These are phyloP conservation scores for Pichia sp. DNA, from an alignment of 1,139 yeast genomes.

Conservation along the genomic window DNA sequence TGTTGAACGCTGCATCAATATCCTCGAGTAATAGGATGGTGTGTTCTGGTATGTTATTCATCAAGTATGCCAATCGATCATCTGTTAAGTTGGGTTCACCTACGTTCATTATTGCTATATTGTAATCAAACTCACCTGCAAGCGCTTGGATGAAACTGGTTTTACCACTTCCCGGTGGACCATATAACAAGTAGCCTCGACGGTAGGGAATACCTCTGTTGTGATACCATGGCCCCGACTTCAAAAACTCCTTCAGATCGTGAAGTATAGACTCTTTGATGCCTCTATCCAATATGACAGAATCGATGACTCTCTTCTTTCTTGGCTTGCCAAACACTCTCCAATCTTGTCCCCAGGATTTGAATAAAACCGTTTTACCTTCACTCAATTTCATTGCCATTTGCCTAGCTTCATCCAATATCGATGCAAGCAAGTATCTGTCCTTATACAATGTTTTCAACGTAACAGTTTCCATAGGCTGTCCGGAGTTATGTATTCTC, in stretches of 20 bases:
- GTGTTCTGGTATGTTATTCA: conserved; percentile 94
- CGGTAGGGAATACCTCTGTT: conserved; percentile 96
- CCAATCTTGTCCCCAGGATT: conserved; percentile 99
- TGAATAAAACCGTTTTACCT: conserved; percentile 89
- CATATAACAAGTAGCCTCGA: conserved; percentile 88
- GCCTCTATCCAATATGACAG: conserved; percentile 82
- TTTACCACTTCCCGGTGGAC: conserved; percentile 98
- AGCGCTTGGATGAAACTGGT: conserved; percentile 93
- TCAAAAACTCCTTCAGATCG: conserved; percentile 78
- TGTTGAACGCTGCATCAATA: conserved; percentile 91
- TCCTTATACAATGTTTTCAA: conserved; percentile 86
- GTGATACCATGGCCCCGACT: conserved; percentile 86
- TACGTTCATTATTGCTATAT: conserved; percentile 85
- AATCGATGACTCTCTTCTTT: conserved; percentile 74
- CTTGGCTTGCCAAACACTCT: conserved; percentile 97
- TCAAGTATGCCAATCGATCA: conserved; percentile 85
- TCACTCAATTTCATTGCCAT: conserved; percentile 80
- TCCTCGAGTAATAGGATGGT: conserved; percentile 84
- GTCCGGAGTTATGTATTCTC: conserved; percentile 80
- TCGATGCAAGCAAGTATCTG: conserved; percentile 59
- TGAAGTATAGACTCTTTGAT: conserved; percentile 57
- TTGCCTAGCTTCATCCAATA: conserved; percentile 77
- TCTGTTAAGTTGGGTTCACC: conserved; percentile 91
- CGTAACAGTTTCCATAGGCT: conserved; percentile 94
- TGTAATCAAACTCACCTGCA: conserved; percentile 94